Base-by-base conservation (phyloP, 2,329 filamentous ascomycete genomes). In the Hypomyces perniciosus region DNA sequence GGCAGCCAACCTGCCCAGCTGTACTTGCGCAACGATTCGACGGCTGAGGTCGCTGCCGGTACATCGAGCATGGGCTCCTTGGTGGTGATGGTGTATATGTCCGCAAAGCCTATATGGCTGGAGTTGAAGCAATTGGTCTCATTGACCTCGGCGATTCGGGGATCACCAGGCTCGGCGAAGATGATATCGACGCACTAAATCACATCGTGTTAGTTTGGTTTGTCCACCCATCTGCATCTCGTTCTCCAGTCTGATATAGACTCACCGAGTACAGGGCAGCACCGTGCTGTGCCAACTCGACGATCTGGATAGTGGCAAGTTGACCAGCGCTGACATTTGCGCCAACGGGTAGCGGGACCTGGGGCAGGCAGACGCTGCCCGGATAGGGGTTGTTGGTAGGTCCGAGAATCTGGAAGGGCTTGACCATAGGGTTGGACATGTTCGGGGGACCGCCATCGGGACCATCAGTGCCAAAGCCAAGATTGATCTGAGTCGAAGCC, bases 171-270 rank as follows among this genome's bases (percentile, higher is more conserved):
- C 1, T 90, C 87, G 44, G 85, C 88, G 61, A 97, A 95, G 43
- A 86, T 92, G 62, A 97, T 95, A 65, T 97, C 92, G 59, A 95
- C 91, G 65, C 93, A 97, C 90, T 96, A 30, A 5, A 13, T 6
- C 8, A 7, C 12, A 13, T 28, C 13, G 1, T 29, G 3, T 10
- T 29, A 5, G 3, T 52, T 40, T 34, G 37, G 9, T 28, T 33
- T 41, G 8, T 13, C 13, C 28, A 1, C 6, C 29, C 8, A 4
- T 29, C n/a, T 31, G 34, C 27, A 30, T 34, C 30, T n/a, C 13
- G 7, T 4, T 28, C 12, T 9, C 13, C 12, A 6, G 8, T 7
- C 28, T 9, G 26, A 39, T 26, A 20, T 40, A n/a, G 33, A 72
- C 85, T 59, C 74, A 91, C 88, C 54, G 87, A 90, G 65, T 85